Percentiles rank a stretch among this genome's conserved stretches.
Conservation (phyloP, 371 early-diverging fungal genomes). For the Rhizomucor pusillus region DNA sequence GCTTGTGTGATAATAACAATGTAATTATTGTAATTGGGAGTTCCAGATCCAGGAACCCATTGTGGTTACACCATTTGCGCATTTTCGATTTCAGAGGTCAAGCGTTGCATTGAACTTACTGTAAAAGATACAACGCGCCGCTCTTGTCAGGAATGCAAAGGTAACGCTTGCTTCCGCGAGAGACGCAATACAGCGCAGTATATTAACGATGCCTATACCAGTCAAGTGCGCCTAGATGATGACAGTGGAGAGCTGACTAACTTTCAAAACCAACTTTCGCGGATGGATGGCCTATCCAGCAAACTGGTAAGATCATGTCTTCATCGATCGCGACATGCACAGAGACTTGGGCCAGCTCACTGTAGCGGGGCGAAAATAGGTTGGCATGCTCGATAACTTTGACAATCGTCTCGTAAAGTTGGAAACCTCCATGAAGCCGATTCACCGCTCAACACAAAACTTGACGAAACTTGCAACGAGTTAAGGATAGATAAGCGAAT, state of each 20-base stretch:
- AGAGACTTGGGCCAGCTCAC: neutral
- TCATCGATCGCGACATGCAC: neutral
- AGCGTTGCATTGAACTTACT: too few species aligned
- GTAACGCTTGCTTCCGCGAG: too few species aligned
- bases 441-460: conserved; percentile 83
- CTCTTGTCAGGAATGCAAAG: too few species aligned
- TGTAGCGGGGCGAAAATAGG: conserved; percentile 27
- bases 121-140: too few species aligned
- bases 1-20: too few species aligned
- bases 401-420: conserved; percentile 79
- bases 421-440: conserved; percentile 81
- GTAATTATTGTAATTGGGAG: too few species aligned
- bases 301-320: conserved; percentile 24
- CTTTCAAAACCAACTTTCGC: conserved; percentile 34
- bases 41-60: too few species aligned
- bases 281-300: conserved; percentile 44
- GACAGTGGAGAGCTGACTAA: conserved; percentile 32
- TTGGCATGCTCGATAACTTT: conserved; percentile 75
- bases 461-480: conserved; percentile 76
- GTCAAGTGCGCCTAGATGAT: conserved; percentile 20
- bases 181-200: too few species aligned
- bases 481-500: conserved; percentile 23
- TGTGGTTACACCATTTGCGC: too few species aligned
- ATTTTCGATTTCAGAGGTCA: too few species aligned
- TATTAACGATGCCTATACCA: too few species aligned